Evolutionary conservation across 108 stramenopile species (phyloP).

Genomic region (Pelagomonas calceolata): DNA sequence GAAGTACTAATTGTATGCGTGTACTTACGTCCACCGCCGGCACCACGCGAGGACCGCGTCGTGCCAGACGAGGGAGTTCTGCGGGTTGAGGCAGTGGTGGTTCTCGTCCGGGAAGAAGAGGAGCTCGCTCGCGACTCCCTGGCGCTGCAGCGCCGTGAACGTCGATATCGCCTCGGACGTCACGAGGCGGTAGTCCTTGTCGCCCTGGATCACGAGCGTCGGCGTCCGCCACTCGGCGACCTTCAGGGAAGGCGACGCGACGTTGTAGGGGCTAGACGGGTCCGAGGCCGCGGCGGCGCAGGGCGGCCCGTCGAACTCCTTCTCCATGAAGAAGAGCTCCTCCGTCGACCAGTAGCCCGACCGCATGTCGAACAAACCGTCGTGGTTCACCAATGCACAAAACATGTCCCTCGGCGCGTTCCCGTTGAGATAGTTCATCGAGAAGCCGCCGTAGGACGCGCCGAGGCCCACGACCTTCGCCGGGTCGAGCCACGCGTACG

Average conservation of each 20-base stretch:
- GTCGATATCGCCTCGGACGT: constrained; percentile 7
- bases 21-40: no score
- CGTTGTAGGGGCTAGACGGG: background rate
- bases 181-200: constrained; percentile 12
- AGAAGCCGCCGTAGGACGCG: constrained; percentile 17
- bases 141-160: constrained; percentile 17
- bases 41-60: constrained; percentile 3
- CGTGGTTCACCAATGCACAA: constrained; percentile 4
- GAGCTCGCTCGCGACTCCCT: background rate
- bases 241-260: background rate
- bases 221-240: constrained; percentile 9
- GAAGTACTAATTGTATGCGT: no score
- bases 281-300: background rate
- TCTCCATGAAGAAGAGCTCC: constrained; percentile 13
- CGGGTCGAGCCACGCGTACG: constrained; percentile 2
- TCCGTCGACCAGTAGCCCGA: constrained; percentile 6
- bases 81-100: constrained; percentile 7
- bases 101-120: constrained; percentile 14
- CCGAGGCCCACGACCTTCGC: constrained; percentile 5
- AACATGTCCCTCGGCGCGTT: background rate
- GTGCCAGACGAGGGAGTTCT: constrained; percentile 9
- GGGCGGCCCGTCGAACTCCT: constrained; percentile 11
- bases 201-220: constrained; percentile 15
- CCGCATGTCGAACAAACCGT: constrained; percentile 8
- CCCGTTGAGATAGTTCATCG: constrained; percentile 15